phyloP scores from a whole-genome alignment of 2,329 filamentous ascomycete species.

The Nannizziopsis barbatae region DNA sequence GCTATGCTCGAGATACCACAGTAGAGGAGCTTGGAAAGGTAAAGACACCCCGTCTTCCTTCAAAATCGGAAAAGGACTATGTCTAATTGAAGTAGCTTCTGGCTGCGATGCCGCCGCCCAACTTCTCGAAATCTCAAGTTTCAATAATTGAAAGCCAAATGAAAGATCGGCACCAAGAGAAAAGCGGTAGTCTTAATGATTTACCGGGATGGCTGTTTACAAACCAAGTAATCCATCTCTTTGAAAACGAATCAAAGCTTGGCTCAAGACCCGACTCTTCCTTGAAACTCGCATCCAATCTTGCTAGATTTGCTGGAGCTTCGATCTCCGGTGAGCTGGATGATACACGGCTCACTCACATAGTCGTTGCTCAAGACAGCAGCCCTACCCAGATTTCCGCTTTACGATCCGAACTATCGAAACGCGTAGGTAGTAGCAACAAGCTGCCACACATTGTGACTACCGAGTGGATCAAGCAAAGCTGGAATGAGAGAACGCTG shows the following conservation, averaged over 20 bases:
- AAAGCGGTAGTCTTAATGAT: constrained; percentile 22
- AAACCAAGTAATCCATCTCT: constrained; percentile 36
- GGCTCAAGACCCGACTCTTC: constrained; percentile 17
- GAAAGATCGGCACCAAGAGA: constrained; percentile 44
- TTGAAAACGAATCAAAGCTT: constrained; percentile 4
- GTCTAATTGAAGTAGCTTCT: constrained; percentile 26
- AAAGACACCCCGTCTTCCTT: constrained; percentile 15
- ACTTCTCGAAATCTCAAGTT: constrained; percentile 33
- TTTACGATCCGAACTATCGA: constrained; percentile 23
- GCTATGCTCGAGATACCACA: constrained; percentile 61
- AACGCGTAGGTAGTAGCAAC: constrained; percentile 25
- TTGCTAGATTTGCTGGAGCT: constrained; percentile 60
- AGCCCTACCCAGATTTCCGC: constrained; percentile 35
- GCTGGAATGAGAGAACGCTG: constrained; percentile 66
- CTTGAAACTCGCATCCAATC: constrained; percentile 42
- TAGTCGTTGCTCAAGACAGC: constrained; percentile 48
- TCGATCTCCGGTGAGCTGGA: constrained; percentile 41
- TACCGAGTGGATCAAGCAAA: constrained; percentile 62
- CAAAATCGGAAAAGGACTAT: neutral
- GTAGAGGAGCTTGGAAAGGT: constrained; percentile 49
- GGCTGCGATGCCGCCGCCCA: constrained; percentile 28
- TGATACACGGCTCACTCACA: constrained; percentile 55
- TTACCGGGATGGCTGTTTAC: constrained; percentile 41
- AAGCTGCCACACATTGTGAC: constrained; percentile 58
- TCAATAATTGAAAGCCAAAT: constrained; percentile 45